Base-by-base conservation (phyloP, 441 rosid species). In the Syzygium syzygioides region DNA sequence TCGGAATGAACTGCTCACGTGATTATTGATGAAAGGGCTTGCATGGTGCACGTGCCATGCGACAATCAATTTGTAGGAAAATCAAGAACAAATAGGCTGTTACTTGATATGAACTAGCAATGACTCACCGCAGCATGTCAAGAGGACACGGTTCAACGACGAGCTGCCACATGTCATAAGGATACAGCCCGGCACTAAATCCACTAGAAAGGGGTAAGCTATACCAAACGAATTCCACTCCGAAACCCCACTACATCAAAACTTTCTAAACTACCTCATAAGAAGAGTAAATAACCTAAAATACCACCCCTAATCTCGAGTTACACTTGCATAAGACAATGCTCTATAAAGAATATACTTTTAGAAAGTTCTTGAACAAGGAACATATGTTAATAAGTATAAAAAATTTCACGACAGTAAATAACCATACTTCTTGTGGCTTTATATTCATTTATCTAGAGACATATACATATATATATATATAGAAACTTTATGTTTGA, bases 131-230 rank as follows among this genome's bases (percentile, higher is more conserved):
- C 1, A 10, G 18, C 20, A 9, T 32, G 37, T 32, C 45, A 9
- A 2, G 79, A 34, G 8, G 2, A 19, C 13, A 34, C 4, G 0
- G 14, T 68, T 68, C 79, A 19, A 34, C 6, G 48, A 68, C 48
- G 2, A 23, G 48, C 20, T 37, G 3, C 14, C 12, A 9, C 14
- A 1, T 0, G 45, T 19, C 3, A 3, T 14, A 19, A 68, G 26
- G 48, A 68, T 20, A 17, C 3, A 18, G 32, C 13, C 20, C 2
- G 1, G 32, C 48, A 34, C 8, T 26, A 10, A 19, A 14, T 68
- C 79, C 48, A 19, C 48, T 34, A 34, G 45, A 18, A 68, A 34
- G 45, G 79, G 48, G 7, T 4, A 19, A 68, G 79, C 45, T 45
- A 19, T 34, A 5, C 26, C 14, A 3, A 37, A 34, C 14, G 45